phyloP scores from a whole-genome alignment of 768 basidiomycete species.

The Imleria badia region DNA sequence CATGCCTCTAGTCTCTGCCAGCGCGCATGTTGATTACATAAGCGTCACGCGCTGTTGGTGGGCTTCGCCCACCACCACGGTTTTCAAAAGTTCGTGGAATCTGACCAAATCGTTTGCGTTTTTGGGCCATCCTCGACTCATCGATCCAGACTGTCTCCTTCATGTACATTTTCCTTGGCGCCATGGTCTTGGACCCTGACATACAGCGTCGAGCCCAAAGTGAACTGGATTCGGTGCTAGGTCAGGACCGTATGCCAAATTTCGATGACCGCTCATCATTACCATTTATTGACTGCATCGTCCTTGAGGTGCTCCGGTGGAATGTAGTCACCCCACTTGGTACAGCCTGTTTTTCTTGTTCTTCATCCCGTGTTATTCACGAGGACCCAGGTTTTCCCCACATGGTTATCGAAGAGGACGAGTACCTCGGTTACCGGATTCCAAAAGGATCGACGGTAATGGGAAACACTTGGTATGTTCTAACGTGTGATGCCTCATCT shows the following conservation, averaged over 20 bases:
- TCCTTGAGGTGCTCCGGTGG: slow-evolving; percentile 13
- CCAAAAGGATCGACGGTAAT: not conserved
- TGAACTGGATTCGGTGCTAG: slow-evolving; percentile 13
- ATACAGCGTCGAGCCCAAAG: slow-evolving; percentile 13
- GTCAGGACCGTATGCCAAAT: slow-evolving; percentile 6
- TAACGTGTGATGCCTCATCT: slow-evolving; percentile 8
- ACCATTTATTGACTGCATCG: slow-evolving; percentile 13
- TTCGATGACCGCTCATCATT: slow-evolving; percentile 15
- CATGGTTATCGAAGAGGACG: slow-evolving; percentile 35
- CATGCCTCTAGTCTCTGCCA: too few species aligned
- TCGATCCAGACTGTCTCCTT: slow-evolving; percentile 4
- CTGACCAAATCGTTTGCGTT: too few species aligned
- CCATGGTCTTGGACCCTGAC: slow-evolving; percentile 13
- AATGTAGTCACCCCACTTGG: slow-evolving; percentile 13
- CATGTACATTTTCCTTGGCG: slow-evolving; percentile 7
- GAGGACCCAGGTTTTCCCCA: slow-evolving; percentile 28
- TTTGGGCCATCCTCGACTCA: too few species aligned
- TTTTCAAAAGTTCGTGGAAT: too few species aligned
- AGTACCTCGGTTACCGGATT: slow-evolving; percentile 25
- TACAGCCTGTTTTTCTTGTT: not conserved
- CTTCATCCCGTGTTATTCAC: not conserved
- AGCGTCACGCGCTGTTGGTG: too few species aligned
- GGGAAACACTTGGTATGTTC: not conserved
- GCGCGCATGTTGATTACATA: too few species aligned
- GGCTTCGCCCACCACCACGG: not conserved